Conservation (phyloP, 2,329 filamentous ascomycete genomes). For the Phaeosphaeriaceae sp. region DNA sequence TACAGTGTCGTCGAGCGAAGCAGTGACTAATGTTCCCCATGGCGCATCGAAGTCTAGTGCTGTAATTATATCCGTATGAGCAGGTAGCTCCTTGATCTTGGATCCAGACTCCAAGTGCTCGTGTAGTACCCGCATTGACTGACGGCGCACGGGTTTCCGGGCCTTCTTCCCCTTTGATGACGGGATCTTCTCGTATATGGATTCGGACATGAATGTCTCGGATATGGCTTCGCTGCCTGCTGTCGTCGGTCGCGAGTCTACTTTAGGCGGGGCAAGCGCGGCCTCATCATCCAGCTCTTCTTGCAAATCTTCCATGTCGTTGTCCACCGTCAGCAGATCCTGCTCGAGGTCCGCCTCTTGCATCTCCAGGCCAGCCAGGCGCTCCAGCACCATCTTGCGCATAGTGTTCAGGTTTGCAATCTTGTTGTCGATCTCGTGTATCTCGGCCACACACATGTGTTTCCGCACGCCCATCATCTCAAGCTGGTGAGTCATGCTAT, state of each 20-base stretch:
- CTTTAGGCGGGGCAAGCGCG: constrained; percentile 53
- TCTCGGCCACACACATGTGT: constrained; percentile 97
- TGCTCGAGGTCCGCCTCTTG: constrained; percentile 91
- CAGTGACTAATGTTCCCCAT: constrained; percentile 92
- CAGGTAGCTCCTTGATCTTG: constrained; percentile 84
- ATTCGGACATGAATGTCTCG: constrained; percentile 90
- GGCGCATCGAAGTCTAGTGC: constrained; percentile 96
- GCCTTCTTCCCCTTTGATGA: constrained; percentile 61
- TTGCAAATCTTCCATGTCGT: constrained; percentile 68
- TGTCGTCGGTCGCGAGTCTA: constrained; percentile 48
- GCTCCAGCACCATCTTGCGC: constrained; percentile 88
- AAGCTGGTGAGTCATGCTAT: constrained; percentile 80
- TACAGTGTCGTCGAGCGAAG: constrained; percentile 91
- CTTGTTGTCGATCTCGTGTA: constrained; percentile 95
- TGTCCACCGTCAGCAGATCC: constrained; percentile 72
- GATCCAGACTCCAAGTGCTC: constrained; percentile 93
- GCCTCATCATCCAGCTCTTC: constrained; percentile 64
- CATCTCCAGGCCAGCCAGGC: constrained; percentile 84
- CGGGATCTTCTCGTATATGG: constrained; percentile 92
- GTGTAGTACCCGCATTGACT: constrained; percentile 93
- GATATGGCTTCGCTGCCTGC: constrained; percentile 63
- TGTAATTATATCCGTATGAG: constrained; percentile 87
- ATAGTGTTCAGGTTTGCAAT: constrained; percentile 92
- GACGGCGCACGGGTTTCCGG: constrained; percentile 68
- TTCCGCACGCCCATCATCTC: constrained; percentile 93